phyloP scores from a whole-genome alignment of 805 yeast species.

The Candida incommunis region DNA sequence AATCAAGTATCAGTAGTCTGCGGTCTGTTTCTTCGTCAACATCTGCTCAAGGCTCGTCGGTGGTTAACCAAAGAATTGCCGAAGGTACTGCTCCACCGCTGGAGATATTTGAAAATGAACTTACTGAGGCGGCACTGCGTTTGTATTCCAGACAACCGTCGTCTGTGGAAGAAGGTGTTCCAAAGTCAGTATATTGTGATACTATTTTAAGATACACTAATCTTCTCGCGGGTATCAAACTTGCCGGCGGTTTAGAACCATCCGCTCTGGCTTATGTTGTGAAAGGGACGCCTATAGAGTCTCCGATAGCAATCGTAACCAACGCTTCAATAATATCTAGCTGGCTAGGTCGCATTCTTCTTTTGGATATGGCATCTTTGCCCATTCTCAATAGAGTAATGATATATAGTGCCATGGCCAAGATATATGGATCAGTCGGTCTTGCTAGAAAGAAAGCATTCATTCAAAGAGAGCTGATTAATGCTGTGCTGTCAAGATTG shows the following conservation, averaged over 20 bases:
- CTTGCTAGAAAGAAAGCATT: slow-evolving; percentile 57
- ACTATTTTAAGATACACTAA: slow-evolving; percentile 48
- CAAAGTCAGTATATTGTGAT: slow-evolving; percentile 68
- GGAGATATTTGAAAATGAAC: background rate
- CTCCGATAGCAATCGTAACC: slow-evolving; percentile 11
- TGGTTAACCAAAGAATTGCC: background rate
- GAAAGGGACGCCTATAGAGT: slow-evolving; percentile 20
- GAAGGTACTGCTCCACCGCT: background rate
- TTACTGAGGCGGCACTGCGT: slow-evolving; percentile 6
- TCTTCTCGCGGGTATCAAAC: slow-evolving; percentile 38
- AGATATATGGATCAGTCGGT: slow-evolving; percentile 46
- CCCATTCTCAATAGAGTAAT: slow-evolving; percentile 40
- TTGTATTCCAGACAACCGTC: slow-evolving; percentile 36
- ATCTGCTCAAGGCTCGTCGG: background rate
- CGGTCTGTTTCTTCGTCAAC: background rate
- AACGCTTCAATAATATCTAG: slow-evolving; percentile 27
- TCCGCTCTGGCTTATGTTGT: slow-evolving; percentile 32
- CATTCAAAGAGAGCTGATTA: slow-evolving; percentile 49
- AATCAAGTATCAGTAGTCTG: background rate
- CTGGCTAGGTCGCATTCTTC: slow-evolving; percentile 33
- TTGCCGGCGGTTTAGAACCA: slow-evolving; percentile 34
- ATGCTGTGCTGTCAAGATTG: slow-evolving; percentile 21
- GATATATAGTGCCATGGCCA: slow-evolving; percentile 51
- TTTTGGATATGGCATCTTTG: slow-evolving; percentile 31
- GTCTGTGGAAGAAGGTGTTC: slow-evolving; percentile 61